Base-by-base conservation (phyloP, 2,329 filamentous ascomycete species). In the Penicillium palitans region DNA sequence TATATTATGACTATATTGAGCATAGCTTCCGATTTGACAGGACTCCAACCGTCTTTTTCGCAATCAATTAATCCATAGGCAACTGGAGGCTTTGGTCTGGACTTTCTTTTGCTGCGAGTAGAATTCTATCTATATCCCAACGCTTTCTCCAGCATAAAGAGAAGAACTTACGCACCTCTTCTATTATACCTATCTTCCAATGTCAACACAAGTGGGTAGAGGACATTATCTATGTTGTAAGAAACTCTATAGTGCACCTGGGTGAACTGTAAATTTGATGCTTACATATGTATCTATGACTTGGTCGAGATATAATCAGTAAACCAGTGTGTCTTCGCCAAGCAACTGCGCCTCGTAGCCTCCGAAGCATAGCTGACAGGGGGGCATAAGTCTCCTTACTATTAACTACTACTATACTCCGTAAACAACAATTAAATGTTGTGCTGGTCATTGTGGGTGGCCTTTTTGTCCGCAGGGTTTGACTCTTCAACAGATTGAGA, bases 241-340 rank as follows among this genome's bases (percentile, higher is more conserved):
- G 17, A 10, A 27, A 41, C 29, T 35, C 47, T 24, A 31, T 44
- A 31, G 44, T 12, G 12, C 27, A 24, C 39, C 31, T 33, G 12
- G 12, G 12, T 5, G 40, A 39, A 17, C 27, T 24, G 6, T 50
- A 37, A 41, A 21, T 10, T 15, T 33, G 48, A 21, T 39, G 45
- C 44, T 55, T 44, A 21, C 19, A 21, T 21, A 39, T 59, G 35
- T 17, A 31, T 31, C 31, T 21, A 27, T 27, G 44, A 41, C n/a
- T 56, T 56, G 49, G 59, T 24, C 27, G 19, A 45, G 29, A 48
- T 42, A 4, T 47, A 50, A 49, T 59, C 55, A 60, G 33, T 50
- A 55, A 51, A 58, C 42, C 45, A 42, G 41, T 44, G 39, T 31
- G 13, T 31, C 21, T 45, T 54, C 13, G 29, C 44, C 27, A 54